Percentiles rank a stretch among this genome's conserved stretches.
These are phyloP conservation scores for Ramularia endophylla DNA, from an alignment of 2,329 filamentous ascomycete species.

Conservation along the genomic window DNA sequence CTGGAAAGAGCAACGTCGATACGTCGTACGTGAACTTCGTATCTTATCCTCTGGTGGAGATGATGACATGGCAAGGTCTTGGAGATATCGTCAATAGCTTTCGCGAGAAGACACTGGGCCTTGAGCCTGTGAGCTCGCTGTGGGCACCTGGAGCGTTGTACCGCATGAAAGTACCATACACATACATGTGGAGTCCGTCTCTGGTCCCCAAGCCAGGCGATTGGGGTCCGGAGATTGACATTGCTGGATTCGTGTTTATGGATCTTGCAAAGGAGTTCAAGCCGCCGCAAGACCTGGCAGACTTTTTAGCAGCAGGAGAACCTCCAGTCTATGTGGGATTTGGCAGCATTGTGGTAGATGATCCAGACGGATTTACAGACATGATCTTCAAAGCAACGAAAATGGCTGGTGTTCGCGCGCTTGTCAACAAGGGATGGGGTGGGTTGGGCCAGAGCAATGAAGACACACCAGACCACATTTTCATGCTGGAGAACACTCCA, in stretches of 20 bases:
- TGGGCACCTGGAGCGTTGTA: conserved; percentile 72
- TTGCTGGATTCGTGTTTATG: conserved; percentile 33
- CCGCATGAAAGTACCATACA: conserved; percentile 67
- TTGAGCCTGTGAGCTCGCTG: conserved; percentile 68
- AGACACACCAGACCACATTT: conserved; percentile 59
- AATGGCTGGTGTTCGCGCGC: conserved; percentile 59
- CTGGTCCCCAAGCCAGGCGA: conserved; percentile 38
- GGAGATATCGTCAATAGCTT: conserved; percentile 74
- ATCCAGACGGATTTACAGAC: conserved; percentile 61
- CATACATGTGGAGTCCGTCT: conserved; percentile 51
- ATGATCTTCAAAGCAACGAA: conserved; percentile 66
- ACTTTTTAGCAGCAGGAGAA: conserved; percentile 53
- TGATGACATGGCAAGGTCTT: conserved; percentile 60
- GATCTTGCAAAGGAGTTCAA: conserved; percentile 32
- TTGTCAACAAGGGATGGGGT: conserved; percentile 73
- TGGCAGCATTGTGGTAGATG: conserved; percentile 69
- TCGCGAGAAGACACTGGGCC: conserved; percentile 58
- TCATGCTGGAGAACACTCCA: conserved; percentile 66
- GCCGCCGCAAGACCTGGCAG: conserved; percentile 28
- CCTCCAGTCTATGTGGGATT: conserved; percentile 69
- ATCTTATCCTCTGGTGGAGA: conserved; percentile 71
- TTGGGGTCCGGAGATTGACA: conserved; percentile 34
- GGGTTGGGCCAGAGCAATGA: conserved; percentile 56
- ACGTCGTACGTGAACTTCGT: conserved; percentile 72
- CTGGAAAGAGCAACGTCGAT: conserved; percentile 58